Evolutionary conservation across 2,329 filamentous ascomycete genomes (phyloP), one percentile per base, ranked within the genome.

Genomic region (Lasiodiplodia sp.): DNA sequence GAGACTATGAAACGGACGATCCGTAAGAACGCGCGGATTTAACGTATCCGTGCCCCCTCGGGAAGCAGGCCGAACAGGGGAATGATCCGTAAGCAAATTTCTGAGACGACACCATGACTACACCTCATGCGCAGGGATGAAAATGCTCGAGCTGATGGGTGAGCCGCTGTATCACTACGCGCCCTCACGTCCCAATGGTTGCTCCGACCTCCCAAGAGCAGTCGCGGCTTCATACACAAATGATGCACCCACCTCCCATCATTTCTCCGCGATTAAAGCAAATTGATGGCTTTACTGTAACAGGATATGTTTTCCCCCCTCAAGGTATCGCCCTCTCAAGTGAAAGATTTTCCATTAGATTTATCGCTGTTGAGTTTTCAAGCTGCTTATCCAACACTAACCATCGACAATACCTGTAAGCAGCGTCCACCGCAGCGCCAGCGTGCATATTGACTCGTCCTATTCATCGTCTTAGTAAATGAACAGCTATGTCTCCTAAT

Each of bases 21-120:
- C 28, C 60, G 40, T 49, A 52, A 64, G 60, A 51, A 64, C 28
- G 44, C 60, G 23, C 44, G 60, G 60, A 52, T 11, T 23, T 28
- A 7, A 37, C 11, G 31, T 47, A 64, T 64, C 60, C 60, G 60
- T 64, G 60, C 60, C 38, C 25, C 37, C 47, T 64, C 60, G 60
- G 60, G n/a, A 37, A 23, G 44, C 47, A 52, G 16, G 18, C 47
- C 47, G 60, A 64, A 64, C 6, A 40, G n/a, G 37, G 47, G 40
- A 44, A 31, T 31, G 40, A 49, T 51, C 58, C 40, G 40, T 49
- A 18, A 16, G 58, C 25, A 34, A 63, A 31, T 63, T 63, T 25
- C 58, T 49, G 23, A 49, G 16, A 63, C 28, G 31, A 44, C 58
- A 34, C 25, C 25, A 31, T 25, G 31, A n/a, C 18, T 5, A 18